Percentiles rank a stretch among this genome's conserved stretches.
Conservation (phyloP, 2,329 filamentous ascomycete genomes). For the Arachnomyces sp. region DNA sequence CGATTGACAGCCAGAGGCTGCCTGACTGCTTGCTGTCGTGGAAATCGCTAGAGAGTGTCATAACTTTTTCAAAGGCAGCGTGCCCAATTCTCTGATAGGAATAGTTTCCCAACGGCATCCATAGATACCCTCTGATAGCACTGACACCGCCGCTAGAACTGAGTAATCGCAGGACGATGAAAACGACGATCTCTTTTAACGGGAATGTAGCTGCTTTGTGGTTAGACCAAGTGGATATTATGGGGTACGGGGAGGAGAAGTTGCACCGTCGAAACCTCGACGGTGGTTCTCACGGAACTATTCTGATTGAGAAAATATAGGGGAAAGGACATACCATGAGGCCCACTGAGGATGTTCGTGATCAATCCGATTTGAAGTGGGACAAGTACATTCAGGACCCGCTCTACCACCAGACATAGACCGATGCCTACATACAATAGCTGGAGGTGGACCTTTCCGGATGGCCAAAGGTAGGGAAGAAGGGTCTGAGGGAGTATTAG, state of each 20-base stretch:
- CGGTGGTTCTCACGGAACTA: conserved; percentile 1
- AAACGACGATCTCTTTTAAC: conserved; percentile 46
- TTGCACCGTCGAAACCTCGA: conserved; percentile 21
- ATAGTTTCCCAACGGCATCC: conserved; percentile 49
- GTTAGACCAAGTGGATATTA: conserved; percentile 22
- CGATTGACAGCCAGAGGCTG: conserved; percentile 56
- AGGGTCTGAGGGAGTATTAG: conserved; percentile 47
- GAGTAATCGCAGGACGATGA: conserved; percentile 42
- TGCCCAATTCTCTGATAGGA: conserved; percentile 51
- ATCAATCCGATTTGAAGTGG: conserved; percentile 77
- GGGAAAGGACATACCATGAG: conserved; percentile 29
- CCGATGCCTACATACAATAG: conserved; percentile 58
- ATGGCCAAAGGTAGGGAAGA: conserved; percentile 71
- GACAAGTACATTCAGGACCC: conserved; percentile 65
- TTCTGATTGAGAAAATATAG: conserved; percentile 1
- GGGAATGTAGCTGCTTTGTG: conserved; percentile 33
- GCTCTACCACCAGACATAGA: conserved; percentile 59
- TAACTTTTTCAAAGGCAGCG: conserved; percentile 57
- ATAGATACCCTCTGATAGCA: conserved; percentile 44
- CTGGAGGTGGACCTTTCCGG: conserved; percentile 57
- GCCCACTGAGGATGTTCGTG: conserved; percentile 56
- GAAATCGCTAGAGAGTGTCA: conserved; percentile 62
- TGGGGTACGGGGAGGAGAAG: too few species aligned
- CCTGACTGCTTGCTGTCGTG: conserved; percentile 58
- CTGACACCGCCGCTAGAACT: conserved; percentile 45